Conservation (phyloP, 2,329 filamentous ascomycete species). For the Colletotrichum acutatum region DNA sequence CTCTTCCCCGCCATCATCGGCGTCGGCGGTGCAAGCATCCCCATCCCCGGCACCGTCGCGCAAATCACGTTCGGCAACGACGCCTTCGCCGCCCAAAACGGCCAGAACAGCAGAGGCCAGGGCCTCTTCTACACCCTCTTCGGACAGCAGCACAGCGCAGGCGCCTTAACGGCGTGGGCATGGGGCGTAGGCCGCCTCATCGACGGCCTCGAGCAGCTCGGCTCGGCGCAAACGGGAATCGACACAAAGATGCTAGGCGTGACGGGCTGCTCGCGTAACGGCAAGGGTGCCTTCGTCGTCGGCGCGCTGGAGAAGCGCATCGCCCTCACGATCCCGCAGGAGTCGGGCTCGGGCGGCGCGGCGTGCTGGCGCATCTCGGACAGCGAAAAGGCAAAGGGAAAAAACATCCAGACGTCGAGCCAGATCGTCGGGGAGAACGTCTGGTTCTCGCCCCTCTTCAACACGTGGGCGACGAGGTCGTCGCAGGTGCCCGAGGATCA, state of each 20-base stretch:
- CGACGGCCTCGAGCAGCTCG: slow-evolving; percentile 66
- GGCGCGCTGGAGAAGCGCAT: slow-evolving; percentile 69
- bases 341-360: slow-evolving; percentile 70
- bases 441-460: slow-evolving; percentile 69
- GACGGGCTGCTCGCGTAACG: slow-evolving; percentile 73
- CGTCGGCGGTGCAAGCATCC: slow-evolving; percentile 65
- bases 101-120: slow-evolving; percentile 59
- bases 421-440: slow-evolving; percentile 71
- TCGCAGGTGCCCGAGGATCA: slow-evolving; percentile 65
- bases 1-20: slow-evolving; percentile 69
- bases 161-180: slow-evolving; percentile 70
- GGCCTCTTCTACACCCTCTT: slow-evolving; percentile 71
- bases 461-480: slow-evolving; percentile 60
- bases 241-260: slow-evolving; percentile 63
- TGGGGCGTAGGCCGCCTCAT: slow-evolving; percentile 72
- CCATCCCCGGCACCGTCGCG: slow-evolving; percentile 64
- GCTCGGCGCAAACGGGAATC: slow-evolving; percentile 57
- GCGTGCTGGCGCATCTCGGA: slow-evolving; percentile 70
- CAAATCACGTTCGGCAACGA: slow-evolving; percentile 70
- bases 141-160: slow-evolving; percentile 64
- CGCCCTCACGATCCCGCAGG: slow-evolving; percentile 70
- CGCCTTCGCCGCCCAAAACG: slow-evolving; percentile 63
- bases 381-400: slow-evolving; percentile 59
- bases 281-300: slow-evolving; percentile 71
- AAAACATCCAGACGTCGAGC: slow-evolving; percentile 69